Evolutionary conservation across 2,329 filamentous ascomycete species (phyloP).

Genomic region (Ophiosphaerella korrae): DNA sequence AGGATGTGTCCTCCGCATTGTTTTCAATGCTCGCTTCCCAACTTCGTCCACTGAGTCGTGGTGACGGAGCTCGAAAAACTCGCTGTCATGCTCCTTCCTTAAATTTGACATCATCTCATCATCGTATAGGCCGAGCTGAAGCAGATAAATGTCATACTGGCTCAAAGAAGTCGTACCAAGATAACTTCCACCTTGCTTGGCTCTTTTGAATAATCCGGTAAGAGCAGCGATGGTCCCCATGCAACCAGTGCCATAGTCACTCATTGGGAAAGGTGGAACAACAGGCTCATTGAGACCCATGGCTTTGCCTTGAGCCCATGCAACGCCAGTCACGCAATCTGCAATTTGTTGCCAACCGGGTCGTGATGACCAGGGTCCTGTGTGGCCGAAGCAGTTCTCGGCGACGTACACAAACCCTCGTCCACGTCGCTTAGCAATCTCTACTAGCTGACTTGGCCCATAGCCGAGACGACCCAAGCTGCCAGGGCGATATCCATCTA

Average conservation of each 20-base stretch:
- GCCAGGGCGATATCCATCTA: constrained; percentile 73
- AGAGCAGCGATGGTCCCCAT: constrained; percentile 72
- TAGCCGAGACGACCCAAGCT: constrained; percentile 69
- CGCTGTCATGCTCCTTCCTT: constrained; percentile 54
- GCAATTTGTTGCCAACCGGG: constrained; percentile 76
- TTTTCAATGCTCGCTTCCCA: constrained; percentile 62
- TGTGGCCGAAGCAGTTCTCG: constrained; percentile 73
- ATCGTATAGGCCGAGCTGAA: constrained; percentile 64
- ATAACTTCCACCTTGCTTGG: constrained; percentile 68
- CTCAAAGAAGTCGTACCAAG: constrained; percentile 67
- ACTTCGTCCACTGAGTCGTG: constrained; percentile 70
- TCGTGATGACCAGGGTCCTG: constrained; percentile 66
- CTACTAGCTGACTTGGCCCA: constrained; percentile 59
- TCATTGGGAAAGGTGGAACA: constrained; percentile 66
- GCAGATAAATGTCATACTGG: constrained; percentile 71
- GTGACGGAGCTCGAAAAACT: constrained; percentile 64
- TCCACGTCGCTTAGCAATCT: constrained; percentile 59
- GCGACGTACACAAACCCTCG: constrained; percentile 71
- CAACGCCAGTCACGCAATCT: constrained; percentile 66
- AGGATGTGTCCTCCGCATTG: constrained; percentile 59
- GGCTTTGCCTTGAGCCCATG: constrained; percentile 66
- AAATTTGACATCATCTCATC: constrained; percentile 59
- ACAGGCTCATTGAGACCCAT: constrained; percentile 68
- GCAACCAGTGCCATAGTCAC: constrained; percentile 72
- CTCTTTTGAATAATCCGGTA: constrained; percentile 66